Conservation (phyloP, 2,329 filamentous ascomycete genomes). For the Aspergillus pseudotamarii region DNA sequence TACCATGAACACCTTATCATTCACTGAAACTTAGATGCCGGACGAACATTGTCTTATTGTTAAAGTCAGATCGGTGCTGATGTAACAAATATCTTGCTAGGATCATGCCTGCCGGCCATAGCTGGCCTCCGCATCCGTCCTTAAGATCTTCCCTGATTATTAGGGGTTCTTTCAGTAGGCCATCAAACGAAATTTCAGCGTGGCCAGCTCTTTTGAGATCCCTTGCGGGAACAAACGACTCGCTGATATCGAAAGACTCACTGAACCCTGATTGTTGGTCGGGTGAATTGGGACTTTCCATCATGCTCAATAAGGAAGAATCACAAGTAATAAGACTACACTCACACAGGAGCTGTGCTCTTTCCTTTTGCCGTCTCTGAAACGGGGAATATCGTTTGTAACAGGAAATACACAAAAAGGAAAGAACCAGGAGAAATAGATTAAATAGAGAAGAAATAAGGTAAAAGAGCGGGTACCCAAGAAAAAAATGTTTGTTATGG, state of each 20-base stretch:
- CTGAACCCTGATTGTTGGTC: slow-evolving; percentile 27
- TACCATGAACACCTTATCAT: neutral
- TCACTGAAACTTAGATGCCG: neutral
- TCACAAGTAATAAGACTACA: neutral
- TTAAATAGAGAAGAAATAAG: too few relatives aligned
- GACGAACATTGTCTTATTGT: slow-evolving; percentile 70
- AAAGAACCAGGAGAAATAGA: neutral
- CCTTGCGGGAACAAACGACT: slow-evolving; percentile 59
- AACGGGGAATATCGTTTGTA: neutral
- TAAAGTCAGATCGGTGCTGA: slow-evolving; percentile 66
- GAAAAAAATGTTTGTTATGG: neutral
- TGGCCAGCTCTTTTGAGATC: slow-evolving; percentile 55
- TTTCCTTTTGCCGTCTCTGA: neutral
- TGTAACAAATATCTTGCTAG: slow-evolving; percentile 83
- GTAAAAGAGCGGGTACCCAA: neutral
- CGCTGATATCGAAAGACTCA: slow-evolving; percentile 49
- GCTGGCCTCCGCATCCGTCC: slow-evolving; percentile 86
- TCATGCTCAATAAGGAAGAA: neutral
- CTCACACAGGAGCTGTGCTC: neutral
- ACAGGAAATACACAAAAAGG: neutral
- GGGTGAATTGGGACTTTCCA: slow-evolving; percentile 14
- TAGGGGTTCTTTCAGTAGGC: slow-evolving; percentile 70
- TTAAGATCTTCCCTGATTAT: slow-evolving; percentile 81
- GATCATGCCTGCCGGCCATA: slow-evolving; percentile 93
- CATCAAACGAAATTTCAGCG: slow-evolving; percentile 67